Evolutionary conservation across 2,329 filamentous ascomycete species (phyloP).

Genomic region (Phoma herbarum): DNA sequence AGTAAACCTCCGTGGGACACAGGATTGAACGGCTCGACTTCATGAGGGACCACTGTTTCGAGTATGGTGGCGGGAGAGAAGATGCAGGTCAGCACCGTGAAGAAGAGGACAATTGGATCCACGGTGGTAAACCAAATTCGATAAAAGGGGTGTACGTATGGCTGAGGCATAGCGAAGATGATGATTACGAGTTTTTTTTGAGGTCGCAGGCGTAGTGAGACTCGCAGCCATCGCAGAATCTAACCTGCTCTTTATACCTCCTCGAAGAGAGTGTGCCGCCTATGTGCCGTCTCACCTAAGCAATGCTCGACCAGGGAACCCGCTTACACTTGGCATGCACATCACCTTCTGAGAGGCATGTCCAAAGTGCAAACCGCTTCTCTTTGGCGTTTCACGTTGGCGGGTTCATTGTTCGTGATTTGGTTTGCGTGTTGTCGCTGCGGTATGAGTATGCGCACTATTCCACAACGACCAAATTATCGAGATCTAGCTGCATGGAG

Average conservation of each 20-base stretch:
- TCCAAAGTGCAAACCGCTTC: not conserved
- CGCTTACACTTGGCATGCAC: constrained; percentile 12
- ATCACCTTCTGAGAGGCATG: not conserved
- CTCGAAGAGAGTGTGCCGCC: not conserved
- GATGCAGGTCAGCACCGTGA: constrained; percentile 22
- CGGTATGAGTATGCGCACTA: not conserved
- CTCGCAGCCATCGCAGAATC: not conserved
- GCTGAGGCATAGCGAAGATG: constrained; percentile 9
- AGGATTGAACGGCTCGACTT: constrained; percentile 6
- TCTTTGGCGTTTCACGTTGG: not conserved
- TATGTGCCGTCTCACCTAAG: constrained; percentile 10
- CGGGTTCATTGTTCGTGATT: not conserved
- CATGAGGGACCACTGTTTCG: constrained; percentile 10
- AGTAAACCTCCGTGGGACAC: constrained; percentile 14
- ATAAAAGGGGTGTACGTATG: constrained; percentile 22
- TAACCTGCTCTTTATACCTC: not conserved
- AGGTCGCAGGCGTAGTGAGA: not conserved
- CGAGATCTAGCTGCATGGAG: not conserved
- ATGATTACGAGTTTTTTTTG: not conserved
- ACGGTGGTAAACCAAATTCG: constrained; percentile 25
- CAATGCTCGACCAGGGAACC: not conserved
- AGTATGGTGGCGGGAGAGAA: constrained; percentile 10
- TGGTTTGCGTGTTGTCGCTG: not conserved
- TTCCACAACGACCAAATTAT: not conserved
- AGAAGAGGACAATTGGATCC: constrained; percentile 21